Evolutionary conservation across 192 early-diverging fungal species (phyloP).

Genomic region (Entomortierella parvispora): DNA sequence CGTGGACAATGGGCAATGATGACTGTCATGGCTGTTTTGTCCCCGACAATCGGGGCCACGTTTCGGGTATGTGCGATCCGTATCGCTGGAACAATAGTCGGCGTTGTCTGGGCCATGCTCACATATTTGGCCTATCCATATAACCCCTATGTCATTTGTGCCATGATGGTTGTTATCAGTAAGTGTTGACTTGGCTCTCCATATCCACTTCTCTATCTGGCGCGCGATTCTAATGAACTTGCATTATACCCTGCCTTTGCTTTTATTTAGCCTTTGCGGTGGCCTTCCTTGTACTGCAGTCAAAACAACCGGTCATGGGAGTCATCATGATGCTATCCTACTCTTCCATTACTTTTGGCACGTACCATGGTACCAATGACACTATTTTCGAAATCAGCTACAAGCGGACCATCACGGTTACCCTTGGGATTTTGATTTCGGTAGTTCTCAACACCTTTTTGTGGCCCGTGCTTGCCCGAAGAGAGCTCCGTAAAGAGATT

Average conservation of each 20-base stretch:
- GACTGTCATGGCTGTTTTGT: slow-evolving; percentile 36
- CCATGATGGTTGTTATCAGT: slow-evolving; percentile 8
- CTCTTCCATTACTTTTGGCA: slow-evolving; percentile 1
- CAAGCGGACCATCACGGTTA: slow-evolving; percentile 11
- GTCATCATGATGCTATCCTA: slow-evolving; percentile 23
- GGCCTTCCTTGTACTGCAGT: slow-evolving; percentile 3
- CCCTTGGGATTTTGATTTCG: slow-evolving; percentile 5
- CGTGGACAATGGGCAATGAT: slow-evolving; percentile 56
- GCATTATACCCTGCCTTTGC: not conserved
- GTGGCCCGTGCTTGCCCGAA: slow-evolving; percentile 70
- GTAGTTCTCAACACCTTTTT: slow-evolving; percentile 5
- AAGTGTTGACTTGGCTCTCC: not conserved
- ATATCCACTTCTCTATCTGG: no score
- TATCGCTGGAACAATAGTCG: slow-evolving; percentile 52
- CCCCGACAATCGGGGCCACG: slow-evolving; percentile 49
- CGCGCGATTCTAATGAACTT: no score
- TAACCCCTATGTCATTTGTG: slow-evolving; percentile 10
- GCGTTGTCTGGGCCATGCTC: slow-evolving; percentile 42
- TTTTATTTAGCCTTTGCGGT: slow-evolving; percentile 6
- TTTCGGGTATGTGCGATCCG: slow-evolving; percentile 45
- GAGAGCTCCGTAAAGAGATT: slow-evolving; percentile 66
- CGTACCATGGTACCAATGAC: slow-evolving; percentile 6
- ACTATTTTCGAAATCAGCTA: not conserved
- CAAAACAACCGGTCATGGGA: slow-evolving; percentile 9
- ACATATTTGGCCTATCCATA: slow-evolving; percentile 4